phyloP scores from a whole-genome alignment of 2,329 filamentous ascomycete genomes.

The Bimuria novae-zelandiae region DNA sequence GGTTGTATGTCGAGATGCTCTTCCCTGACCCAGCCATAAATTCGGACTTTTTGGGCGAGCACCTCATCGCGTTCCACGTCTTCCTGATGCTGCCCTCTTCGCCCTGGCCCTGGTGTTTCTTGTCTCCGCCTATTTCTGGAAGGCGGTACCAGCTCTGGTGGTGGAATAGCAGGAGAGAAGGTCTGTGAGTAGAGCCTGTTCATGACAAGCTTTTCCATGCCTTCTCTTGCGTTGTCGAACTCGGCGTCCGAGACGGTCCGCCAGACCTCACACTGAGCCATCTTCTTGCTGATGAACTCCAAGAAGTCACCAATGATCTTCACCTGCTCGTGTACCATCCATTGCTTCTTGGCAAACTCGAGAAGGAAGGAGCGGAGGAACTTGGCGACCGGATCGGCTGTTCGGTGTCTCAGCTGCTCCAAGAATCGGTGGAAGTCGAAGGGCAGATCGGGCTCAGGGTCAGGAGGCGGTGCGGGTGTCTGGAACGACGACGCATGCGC shows the following conservation, averaged over 20 bases:
- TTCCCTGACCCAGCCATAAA: conserved; percentile 93
- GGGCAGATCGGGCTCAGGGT: conserved; percentile 76
- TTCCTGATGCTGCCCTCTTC: conserved; percentile 94
- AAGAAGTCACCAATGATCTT: conserved; percentile 98
- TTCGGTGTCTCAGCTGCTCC: conserved; percentile 92
- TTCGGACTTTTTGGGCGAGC: conserved; percentile 93
- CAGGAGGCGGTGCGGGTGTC: conserved; percentile 60
- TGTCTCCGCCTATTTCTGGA: conserved; percentile 69
- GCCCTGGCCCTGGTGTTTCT: conserved; percentile 70
- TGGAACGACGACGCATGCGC: conserved; percentile 56
- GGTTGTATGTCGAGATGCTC: conserved; percentile 91
- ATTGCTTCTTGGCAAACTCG: conserved; percentile 96
- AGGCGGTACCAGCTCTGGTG: conserved; percentile 74
- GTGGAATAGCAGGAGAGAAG: conserved; percentile 89
- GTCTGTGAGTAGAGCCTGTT: conserved; percentile 94
- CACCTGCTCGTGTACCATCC: conserved; percentile 99
- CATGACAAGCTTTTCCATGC: conserved; percentile 99
- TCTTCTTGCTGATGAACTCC: conserved; percentile 96
- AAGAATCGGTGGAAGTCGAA: conserved; percentile 98
- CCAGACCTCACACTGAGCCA: conserved; percentile 97
- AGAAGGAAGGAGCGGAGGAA: conserved; percentile 92
- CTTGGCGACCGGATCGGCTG: conserved; percentile 95
- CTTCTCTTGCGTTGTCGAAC: conserved; percentile 96
- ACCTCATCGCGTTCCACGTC: conserved; percentile 96
- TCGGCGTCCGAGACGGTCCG: conserved; percentile 92